Conservation (phyloP, 495 filamentous ascomycete genomes). For the Penicillium egyptiacum region DNA sequence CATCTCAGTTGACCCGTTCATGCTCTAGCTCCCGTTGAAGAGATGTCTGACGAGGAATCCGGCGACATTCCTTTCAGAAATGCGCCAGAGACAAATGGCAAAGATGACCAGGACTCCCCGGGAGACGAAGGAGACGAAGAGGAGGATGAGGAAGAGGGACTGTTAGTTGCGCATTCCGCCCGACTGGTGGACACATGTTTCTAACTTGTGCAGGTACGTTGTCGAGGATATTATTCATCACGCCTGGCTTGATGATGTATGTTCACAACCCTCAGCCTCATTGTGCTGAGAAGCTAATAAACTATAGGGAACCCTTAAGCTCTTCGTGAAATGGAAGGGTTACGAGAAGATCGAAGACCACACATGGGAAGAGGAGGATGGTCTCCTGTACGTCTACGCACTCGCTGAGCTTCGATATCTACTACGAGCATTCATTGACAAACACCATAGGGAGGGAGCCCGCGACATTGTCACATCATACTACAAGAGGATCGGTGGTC, state of each 20-base stretch:
- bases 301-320: slow-evolving; percentile 42
- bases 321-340: slow-evolving; percentile 64
- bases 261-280: background rate
- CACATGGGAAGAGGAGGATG: slow-evolving; percentile 62
- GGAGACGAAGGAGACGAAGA: slow-evolving; percentile 40
- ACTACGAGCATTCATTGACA: slow-evolving; percentile 14
- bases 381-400: slow-evolving; percentile 44
- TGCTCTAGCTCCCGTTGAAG: slow-evolving; percentile 39
- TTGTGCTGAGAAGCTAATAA: slow-evolving; percentile 15
- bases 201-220: slow-evolving; percentile 53
- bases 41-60: slow-evolving; percentile 49
- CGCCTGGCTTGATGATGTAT: slow-evolving; percentile 39
- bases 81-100: slow-evolving; percentile 28
- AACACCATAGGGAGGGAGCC: slow-evolving; percentile 46
- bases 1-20: slow-evolving; percentile 15
- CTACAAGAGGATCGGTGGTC: slow-evolving; percentile 56
- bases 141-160: slow-evolving; percentile 43
- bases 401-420: background rate
- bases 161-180: slow-evolving; percentile 30
- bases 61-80: slow-evolving; percentile 44
- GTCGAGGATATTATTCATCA: slow-evolving; percentile 61
- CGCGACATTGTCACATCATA: slow-evolving; percentile 56
- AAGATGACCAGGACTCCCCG: slow-evolving; percentile 23
- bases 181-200: background rate
- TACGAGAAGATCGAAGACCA: slow-evolving; percentile 55